Conservation (phyloP, 2,329 filamentous ascomycete genomes). For the Pleomassaria siparia region DNA sequence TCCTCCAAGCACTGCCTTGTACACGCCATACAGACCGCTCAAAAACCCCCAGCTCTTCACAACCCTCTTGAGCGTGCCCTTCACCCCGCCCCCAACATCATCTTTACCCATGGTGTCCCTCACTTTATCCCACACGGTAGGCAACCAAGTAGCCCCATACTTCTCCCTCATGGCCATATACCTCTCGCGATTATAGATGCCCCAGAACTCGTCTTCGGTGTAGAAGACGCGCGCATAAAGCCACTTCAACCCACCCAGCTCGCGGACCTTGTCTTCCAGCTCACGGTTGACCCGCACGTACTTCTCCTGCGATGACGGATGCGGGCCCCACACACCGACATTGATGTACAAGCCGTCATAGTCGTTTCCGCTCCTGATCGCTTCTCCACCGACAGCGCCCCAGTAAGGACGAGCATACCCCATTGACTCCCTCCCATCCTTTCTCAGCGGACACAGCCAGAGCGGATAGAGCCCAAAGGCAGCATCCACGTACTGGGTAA, state of each 20-base stretch:
- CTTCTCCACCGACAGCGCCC: not conserved
- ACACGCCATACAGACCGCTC: conserved; percentile 44
- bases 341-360: conserved; percentile 25
- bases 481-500: conserved; percentile 54
- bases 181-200: conserved; percentile 61
- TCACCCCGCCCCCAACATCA: conserved; percentile 34
- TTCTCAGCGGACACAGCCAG: conserved; percentile 58
- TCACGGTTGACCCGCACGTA: conserved; percentile 71
- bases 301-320: conserved; percentile 54
- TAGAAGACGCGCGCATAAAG: conserved; percentile 88
- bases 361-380: not conserved
- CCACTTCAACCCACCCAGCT: conserved; percentile 81
- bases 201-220: conserved; percentile 69
- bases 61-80: conserved; percentile 23
- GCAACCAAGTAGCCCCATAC: conserved; percentile 64
- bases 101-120: conserved; percentile 44
- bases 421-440: conserved; percentile 34
- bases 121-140: conserved; percentile 70
- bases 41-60: conserved; percentile 32
- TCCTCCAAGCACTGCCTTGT: conserved; percentile 35
- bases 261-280: conserved; percentile 69
- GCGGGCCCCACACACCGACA: conserved; percentile 73
- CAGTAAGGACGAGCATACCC: conserved; percentile 23
- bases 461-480: conserved; percentile 56
- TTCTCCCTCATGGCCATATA: conserved; percentile 65